These are phyloP conservation scores for Coemansia sp. DNA, from an alignment of 192 early-diverging fungal genomes.

Conservation along the genomic window DNA sequence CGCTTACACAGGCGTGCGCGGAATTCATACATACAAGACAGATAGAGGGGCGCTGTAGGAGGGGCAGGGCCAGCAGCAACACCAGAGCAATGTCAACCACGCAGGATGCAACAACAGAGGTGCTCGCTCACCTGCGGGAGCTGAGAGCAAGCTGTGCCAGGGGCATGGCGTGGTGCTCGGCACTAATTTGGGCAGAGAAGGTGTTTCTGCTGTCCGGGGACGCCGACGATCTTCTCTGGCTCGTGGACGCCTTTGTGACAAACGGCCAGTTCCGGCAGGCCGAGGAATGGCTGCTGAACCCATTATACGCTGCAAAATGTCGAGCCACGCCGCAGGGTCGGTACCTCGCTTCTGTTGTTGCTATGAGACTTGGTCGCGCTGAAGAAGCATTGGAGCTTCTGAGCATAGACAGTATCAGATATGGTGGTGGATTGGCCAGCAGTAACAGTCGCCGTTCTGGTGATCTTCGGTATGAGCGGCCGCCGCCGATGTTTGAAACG, in stretches of 20 bases:
- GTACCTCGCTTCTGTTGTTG: constrained; percentile 47
- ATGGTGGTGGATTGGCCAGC: neutral
- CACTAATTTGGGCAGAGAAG: constrained; percentile 53
- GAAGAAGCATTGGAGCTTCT: constrained; percentile 51
- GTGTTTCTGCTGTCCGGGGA: constrained; percentile 30
- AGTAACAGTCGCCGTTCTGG: neutral
- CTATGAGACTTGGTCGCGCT: constrained; percentile 49
- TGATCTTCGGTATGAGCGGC: neutral
- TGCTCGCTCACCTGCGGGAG: constrained; percentile 37
- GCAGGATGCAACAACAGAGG: constrained; percentile 19
- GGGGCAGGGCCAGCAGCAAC: neutral
- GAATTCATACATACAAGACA: neutral
- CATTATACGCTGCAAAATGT: constrained; percentile 17
- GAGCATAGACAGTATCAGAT: constrained; percentile 3
- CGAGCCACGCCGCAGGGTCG: constrained; percentile 27
- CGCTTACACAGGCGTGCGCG: neutral
- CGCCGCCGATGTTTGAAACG: constrained; percentile 4
- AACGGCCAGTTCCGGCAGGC: constrained; percentile 54
- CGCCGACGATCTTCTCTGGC: constrained; percentile 45
- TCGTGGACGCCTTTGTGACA: constrained; percentile 50
- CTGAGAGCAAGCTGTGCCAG: constrained; percentile 41
- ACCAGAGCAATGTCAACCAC: constrained; percentile 15
- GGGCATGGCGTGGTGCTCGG: constrained; percentile 49
- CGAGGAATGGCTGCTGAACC: constrained; percentile 43
- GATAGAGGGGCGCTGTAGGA: neutral